phyloP scores from a whole-genome alignment of 176 grass and related monocot species.

The Typha latifolia region DNA sequence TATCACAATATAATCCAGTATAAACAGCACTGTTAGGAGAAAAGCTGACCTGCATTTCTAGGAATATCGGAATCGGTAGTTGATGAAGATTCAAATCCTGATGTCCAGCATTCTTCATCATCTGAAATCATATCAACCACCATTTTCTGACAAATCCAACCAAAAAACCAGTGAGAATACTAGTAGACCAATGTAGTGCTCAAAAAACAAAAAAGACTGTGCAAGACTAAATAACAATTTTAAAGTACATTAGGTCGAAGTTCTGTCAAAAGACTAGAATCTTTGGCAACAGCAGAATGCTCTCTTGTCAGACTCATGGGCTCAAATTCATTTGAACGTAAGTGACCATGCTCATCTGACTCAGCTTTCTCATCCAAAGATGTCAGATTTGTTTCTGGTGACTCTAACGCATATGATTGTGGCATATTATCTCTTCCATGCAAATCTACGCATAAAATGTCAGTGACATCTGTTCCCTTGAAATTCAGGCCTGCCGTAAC shows the following conservation, averaged over 20 bases:
- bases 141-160: not conserved
- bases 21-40: not conserved
- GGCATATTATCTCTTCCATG: not conserved
- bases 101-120: slow-evolving; percentile 1
- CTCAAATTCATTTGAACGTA: not conserved
- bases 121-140: slow-evolving; percentile 10
- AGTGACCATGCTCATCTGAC: not conserved
- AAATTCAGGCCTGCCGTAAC: not conserved
- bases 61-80: slow-evolving; percentile 2
- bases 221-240: not conserved
- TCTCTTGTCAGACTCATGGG: not conserved
- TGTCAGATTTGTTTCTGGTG: slow-evolving; percentile 1
- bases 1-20: not conserved
- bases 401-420: not conserved
- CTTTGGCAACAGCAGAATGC: not conserved
- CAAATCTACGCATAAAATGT: not conserved
- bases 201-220: not conserved
- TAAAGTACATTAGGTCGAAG: not conserved
- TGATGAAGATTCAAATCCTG: slow-evolving; percentile 5
- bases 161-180: not conserved
- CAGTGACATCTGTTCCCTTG: not conserved
- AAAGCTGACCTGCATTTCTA: slow-evolving; percentile 5
- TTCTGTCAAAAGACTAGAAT: slow-evolving; percentile 2
- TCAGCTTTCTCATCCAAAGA: not conserved
- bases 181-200: not conserved